These are phyloP conservation scores for Austroboletus festivus DNA, from an alignment of 768 basidiomycete species.

Conservation along the genomic window DNA sequence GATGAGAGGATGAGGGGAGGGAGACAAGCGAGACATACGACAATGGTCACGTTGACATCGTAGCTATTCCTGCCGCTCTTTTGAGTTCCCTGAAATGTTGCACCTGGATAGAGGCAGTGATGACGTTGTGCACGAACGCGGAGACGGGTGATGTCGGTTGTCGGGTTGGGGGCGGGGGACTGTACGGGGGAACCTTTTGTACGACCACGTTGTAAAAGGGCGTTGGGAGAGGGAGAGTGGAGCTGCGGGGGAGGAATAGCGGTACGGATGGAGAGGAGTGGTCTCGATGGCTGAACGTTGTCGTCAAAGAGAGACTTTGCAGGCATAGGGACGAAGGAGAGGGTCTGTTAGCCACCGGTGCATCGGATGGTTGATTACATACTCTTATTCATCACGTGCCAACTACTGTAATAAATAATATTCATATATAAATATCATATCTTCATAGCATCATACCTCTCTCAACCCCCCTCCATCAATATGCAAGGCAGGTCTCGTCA, in stretches of 20 bases:
- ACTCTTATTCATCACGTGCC: constrained; percentile 18
- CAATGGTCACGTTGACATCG: constrained; percentile 89
- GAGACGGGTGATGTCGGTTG: constrained; percentile 72
- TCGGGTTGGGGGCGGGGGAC: constrained; percentile 49
- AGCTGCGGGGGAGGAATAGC: constrained; percentile 8
- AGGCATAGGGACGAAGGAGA: constrained; percentile 14
- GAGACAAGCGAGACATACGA: constrained; percentile 53
- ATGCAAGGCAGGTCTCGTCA: constrained; percentile 2
- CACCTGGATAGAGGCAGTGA: constrained; percentile 84
- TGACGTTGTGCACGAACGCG: constrained; percentile 70
- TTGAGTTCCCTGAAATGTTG: constrained; percentile 87
- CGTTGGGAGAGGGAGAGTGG: constrained; percentile 1
- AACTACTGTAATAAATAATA: too few species aligned
- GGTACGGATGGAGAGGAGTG: too few species aligned
- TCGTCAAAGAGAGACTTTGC: constrained; percentile 32
- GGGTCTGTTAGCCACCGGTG: constrained; percentile 15
- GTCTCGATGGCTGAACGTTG: constrained; percentile 20
- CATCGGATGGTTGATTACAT: not conserved
- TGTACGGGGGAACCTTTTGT: too few species aligned
- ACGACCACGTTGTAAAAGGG: too few species aligned
- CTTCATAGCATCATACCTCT: too few species aligned
- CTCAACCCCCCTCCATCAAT: too few species aligned
- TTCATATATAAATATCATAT: too few species aligned
- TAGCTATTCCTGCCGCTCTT: constrained; percentile 93
- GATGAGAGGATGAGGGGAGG: constrained; percentile 2